Conservation (phyloP, 2,329 filamentous ascomycete species). For the Thielaviopsis populi region DNA sequence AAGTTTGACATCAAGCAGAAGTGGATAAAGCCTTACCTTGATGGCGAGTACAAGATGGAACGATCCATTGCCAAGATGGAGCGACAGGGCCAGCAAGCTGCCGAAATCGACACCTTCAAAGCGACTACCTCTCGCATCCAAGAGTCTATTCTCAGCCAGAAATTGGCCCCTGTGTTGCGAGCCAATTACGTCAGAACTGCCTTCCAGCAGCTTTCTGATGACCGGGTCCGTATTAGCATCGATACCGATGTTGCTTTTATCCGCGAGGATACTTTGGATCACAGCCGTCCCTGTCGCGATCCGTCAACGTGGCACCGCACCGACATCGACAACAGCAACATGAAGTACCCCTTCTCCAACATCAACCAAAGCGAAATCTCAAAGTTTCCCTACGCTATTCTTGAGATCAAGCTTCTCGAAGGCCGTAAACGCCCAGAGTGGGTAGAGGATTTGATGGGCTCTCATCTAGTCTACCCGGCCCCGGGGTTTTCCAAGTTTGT, state of each 20-base stretch:
- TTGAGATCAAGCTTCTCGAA: constrained; percentile 82
- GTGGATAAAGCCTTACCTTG: constrained; percentile 75
- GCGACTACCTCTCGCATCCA: constrained; percentile 63
- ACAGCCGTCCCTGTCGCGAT: constrained; percentile 73
- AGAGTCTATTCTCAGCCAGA: constrained; percentile 58
- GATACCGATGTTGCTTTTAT: constrained; percentile 89
- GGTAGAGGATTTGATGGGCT: constrained; percentile 83
- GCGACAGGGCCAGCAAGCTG: constrained; percentile 51
- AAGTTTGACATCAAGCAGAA: constrained; percentile 85
- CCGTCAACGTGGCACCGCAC: constrained; percentile 78
- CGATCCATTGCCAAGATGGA: constrained; percentile 81
- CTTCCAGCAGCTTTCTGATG: constrained; percentile 89
- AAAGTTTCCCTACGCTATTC: constrained; percentile 75
- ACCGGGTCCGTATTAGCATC: constrained; percentile 79
- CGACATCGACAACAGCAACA: constrained; percentile 70
- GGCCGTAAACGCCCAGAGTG: constrained; percentile 62
- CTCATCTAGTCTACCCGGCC: constrained; percentile 78
- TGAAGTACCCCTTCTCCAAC: constrained; percentile 75
- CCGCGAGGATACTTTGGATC: constrained; percentile 59
- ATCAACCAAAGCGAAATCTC: constrained; percentile 85
- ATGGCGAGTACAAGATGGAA: constrained; percentile 80
- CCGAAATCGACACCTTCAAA: constrained; percentile 55
- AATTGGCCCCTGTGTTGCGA: constrained; percentile 69
- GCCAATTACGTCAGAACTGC: constrained; percentile 91
- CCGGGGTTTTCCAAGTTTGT: constrained; percentile 95